These are phyloP conservation scores for Fusarium camptoceras DNA, from an alignment of 2,329 filamentous ascomycete species.

Conservation along the genomic window DNA sequence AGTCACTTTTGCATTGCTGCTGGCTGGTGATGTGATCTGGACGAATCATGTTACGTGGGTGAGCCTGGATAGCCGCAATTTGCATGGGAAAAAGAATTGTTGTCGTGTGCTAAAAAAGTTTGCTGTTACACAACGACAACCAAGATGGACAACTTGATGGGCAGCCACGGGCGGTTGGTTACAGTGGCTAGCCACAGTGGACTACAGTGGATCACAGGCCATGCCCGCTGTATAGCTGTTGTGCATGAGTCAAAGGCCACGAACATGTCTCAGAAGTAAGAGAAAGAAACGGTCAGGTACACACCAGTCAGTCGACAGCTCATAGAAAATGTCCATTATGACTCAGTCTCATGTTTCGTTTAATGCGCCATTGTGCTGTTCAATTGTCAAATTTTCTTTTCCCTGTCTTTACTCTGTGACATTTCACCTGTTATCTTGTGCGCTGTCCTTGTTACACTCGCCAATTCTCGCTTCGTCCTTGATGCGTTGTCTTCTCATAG, in stretches of 20 bases:
- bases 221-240: slow-evolving; percentile 3
- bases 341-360: background rate
- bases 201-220: slow-evolving; percentile 19
- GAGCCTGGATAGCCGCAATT: slow-evolving; percentile 20
- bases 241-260: slow-evolving; percentile 22
- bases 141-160: background rate
- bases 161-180: slow-evolving; percentile 7
- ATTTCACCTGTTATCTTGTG: slow-evolving; percentile 1
- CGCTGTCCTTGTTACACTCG: slow-evolving; percentile 24
- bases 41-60: slow-evolving; percentile 24
- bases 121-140: slow-evolving; percentile 12
- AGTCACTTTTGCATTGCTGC: slow-evolving; percentile 13
- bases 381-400: background rate
- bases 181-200: background rate
- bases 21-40: background rate
- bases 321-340: background rate
- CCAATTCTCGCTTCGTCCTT: slow-evolving; percentile 10
- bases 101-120: slow-evolving; percentile 3
- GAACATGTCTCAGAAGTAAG: slow-evolving; percentile 5
- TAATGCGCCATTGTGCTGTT: background rate
- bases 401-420: background rate
- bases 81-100: slow-evolving; percentile 1
- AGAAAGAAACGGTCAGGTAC: background rate
- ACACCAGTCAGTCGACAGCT: background rate
- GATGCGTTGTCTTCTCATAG: slow-evolving; percentile 3